phyloP scores from a whole-genome alignment of 768 basidiomycete species.

The Rhodosporidiobolus sp. region DNA sequence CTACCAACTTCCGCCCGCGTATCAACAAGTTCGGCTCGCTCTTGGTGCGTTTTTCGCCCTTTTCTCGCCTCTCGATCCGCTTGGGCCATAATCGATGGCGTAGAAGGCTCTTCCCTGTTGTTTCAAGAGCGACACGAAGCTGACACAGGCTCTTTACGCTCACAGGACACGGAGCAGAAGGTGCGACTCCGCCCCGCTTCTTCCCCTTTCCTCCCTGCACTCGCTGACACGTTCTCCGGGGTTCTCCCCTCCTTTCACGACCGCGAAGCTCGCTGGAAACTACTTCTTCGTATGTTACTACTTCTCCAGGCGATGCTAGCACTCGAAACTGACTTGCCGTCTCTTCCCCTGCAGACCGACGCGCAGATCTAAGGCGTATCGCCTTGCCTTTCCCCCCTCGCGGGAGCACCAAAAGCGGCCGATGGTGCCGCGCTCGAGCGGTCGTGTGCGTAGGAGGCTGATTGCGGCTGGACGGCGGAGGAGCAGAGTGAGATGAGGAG shows the following conservation, averaged over 20 bases:
- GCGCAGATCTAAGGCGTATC: conserved; percentile 11
- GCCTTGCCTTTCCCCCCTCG: background rate
- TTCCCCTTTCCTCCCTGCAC: background rate
- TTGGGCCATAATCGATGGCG: too few species aligned
- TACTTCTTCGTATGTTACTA: conserved; percentile 17
- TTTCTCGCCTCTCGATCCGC: too few species aligned
- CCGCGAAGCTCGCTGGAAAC: conserved; percentile 13
- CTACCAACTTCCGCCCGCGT: conserved; percentile 28
- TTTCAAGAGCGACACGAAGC: too few species aligned
- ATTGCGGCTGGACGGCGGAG: too few species aligned
- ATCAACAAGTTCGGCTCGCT: conserved; percentile 55
- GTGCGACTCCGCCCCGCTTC: background rate
- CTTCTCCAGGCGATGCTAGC: too few species aligned
- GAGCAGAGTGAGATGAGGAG: too few species aligned
- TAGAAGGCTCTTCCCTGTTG: too few species aligned
- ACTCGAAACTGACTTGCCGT: background rate
- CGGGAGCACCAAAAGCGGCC: background rate
- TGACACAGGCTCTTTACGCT: background rate
- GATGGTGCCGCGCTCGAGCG: too few species aligned
- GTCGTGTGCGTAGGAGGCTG: too few species aligned
- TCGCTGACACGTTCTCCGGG: background rate
- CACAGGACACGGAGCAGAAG: background rate
- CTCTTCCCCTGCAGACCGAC: background rate
- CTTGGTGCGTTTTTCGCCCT: too few species aligned
- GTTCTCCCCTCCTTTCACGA: background rate